phyloP scores from a whole-genome alignment of 495 filamentous ascomycete species.

The Penicillium silybi region DNA sequence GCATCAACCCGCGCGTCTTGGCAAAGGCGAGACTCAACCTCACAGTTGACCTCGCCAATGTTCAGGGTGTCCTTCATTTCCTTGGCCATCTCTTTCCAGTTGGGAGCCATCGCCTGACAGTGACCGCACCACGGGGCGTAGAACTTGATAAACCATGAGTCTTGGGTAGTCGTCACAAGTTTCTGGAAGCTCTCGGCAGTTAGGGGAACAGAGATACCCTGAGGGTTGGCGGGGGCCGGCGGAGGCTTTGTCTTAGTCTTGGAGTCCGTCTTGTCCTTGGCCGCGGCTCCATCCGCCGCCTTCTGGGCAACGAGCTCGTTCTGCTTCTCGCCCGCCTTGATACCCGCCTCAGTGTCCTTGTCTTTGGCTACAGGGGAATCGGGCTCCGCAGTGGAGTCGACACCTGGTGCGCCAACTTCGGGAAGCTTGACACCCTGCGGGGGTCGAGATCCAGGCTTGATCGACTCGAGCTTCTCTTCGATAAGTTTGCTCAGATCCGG shows the following conservation, averaged over 20 bases:
- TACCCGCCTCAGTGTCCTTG: conserved; percentile 43
- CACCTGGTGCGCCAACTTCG: conserved; percentile 48
- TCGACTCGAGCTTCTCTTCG: conserved; percentile 72
- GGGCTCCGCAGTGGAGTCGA: conserved; percentile 46
- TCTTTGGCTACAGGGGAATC: conserved; percentile 46
- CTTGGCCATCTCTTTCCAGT: conserved; percentile 83
- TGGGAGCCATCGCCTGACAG: conserved; percentile 86
- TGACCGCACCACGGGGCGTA: conserved; percentile 97
- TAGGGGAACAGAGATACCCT: conserved; percentile 69
- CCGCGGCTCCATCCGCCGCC: conserved; percentile 18
- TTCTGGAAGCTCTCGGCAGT: conserved; percentile 83
- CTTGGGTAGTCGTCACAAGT: conserved; percentile 77
- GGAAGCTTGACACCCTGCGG: conserved; percentile 58
- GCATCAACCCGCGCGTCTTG: conserved; percentile 75
- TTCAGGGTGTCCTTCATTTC: conserved; percentile 86
- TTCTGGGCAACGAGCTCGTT: conserved; percentile 37
- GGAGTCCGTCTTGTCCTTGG: conserved; percentile 27
- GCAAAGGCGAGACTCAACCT: conserved; percentile 76
- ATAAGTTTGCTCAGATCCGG: conserved; percentile 59
- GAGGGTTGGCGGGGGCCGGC: conserved; percentile 53
- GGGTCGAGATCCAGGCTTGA: conserved; percentile 74
- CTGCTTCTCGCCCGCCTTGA: conserved; percentile 43
- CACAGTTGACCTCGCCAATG: conserved; percentile 95
- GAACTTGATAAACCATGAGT: conserved; percentile 98
- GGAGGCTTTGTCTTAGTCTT: conserved; percentile 45